phyloP scores from a whole-genome alignment of 73 alveolate species.

The Blepharisma stoltei region DNA sequence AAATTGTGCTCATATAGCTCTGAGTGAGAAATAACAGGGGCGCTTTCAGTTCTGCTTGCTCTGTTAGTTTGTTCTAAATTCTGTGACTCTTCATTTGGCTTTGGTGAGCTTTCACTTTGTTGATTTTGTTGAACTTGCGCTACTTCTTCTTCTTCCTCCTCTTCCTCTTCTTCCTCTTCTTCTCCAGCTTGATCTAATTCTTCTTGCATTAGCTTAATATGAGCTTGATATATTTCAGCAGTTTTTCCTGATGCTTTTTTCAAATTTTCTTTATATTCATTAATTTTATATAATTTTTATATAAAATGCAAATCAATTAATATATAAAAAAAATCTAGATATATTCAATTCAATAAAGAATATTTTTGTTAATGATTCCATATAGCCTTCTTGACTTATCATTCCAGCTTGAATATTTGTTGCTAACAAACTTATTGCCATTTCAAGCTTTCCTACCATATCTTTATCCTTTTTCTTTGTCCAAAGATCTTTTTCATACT shows the following conservation, averaged over 20 bases:
- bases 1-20: not conserved
- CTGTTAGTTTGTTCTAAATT: no score
- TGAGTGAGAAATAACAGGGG: no score
- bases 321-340: no score
- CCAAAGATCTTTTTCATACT: not conserved
- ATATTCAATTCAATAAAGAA: no score
- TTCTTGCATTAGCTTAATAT: not conserved
- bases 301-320: no score
- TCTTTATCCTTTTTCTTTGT: not conserved
- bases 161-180: constrained; percentile 28
- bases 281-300: no score
- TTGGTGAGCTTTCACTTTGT: not conserved
- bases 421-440: not conserved
- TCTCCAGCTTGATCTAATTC: constrained; percentile 17
- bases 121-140: not conserved
- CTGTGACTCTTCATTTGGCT: not conserved
- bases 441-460: not conserved
- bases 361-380: not conserved
- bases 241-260: not conserved
- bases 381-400: not conserved
- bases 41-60: no score
- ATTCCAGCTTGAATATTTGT: not conserved
- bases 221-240: not conserved
- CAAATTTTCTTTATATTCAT: not conserved
- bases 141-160: not conserved